These are phyloP conservation scores for Aspergillus felis DNA, from an alignment of 2,329 filamentous ascomycete genomes.

Conservation along the genomic window DNA sequence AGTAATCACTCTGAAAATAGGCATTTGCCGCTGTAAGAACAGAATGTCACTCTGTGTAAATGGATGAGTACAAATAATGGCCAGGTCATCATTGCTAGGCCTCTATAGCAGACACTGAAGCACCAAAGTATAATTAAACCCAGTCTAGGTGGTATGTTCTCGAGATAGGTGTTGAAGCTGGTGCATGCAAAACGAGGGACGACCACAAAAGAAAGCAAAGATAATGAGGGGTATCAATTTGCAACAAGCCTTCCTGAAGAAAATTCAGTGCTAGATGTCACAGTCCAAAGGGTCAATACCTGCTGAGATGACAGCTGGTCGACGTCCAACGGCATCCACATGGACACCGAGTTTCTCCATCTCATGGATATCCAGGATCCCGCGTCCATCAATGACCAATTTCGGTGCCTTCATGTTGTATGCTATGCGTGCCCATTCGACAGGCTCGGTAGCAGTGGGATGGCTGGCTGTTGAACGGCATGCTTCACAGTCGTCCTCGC, in stretches of 20 bases:
- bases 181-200: background rate
- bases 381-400: slow-evolving; percentile 49
- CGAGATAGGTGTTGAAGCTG: background rate
- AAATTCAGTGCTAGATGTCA: background rate
- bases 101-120: background rate
- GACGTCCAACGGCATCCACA: slow-evolving; percentile 31
- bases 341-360: slow-evolving; percentile 35
- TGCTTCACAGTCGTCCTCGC: slow-evolving; percentile 22
- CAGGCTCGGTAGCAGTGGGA: slow-evolving; percentile 19
- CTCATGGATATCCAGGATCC: slow-evolving; percentile 31
- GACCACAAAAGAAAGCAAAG: background rate
- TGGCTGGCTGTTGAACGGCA: slow-evolving; percentile 19
- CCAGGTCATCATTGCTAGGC: no score
- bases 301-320: background rate
- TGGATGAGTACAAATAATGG: background rate
- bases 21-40: no score
- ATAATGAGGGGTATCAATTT: background rate
- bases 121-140: background rate
- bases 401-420: slow-evolving; percentile 45
- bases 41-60: no score
- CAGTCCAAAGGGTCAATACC: background rate
- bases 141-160: background rate
- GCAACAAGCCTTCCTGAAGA: background rate
- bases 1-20: no score
- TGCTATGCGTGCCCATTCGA: slow-evolving; percentile 47